These are phyloP conservation scores for Lathyrus oleraceus DNA, from an alignment of 306 rosid genomes.

Conservation along the genomic window DNA sequence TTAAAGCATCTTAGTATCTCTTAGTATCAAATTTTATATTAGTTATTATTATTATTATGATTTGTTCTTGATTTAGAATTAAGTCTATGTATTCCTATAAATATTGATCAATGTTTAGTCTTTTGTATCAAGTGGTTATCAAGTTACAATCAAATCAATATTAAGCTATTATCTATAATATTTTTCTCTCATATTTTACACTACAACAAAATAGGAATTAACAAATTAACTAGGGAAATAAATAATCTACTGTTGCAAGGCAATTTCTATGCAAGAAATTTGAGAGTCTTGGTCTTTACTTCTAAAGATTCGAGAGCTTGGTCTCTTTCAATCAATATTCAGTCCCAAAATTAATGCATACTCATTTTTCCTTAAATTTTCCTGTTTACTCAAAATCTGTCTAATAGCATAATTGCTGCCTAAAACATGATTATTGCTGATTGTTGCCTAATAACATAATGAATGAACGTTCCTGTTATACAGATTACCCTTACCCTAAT, in stretches of 20 bases:
- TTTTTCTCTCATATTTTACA: neutral
- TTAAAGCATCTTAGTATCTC: no score
- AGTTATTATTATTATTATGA: no score
- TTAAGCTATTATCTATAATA: no score
- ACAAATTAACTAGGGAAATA: neutral
- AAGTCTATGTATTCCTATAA: no score
- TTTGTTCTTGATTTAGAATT: no score
- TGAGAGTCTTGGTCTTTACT: neutral
- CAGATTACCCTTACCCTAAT: conserved; percentile 8
- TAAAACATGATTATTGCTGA: neutral
- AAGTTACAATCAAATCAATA: no score
- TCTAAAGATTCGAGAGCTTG: no score
- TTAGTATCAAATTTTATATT: no score
- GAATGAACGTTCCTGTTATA: neutral
- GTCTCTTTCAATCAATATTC: no score
- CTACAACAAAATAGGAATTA: neutral
- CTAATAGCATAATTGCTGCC: neutral
- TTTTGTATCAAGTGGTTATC: no score
- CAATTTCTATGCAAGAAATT: neutral
- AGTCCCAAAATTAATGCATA: neutral
- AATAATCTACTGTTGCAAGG: neutral
- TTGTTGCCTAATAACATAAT: neutral
- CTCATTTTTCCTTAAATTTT: neutral
- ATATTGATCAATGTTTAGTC: no score
- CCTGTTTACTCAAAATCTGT: neutral